Evolutionary conservation across 345 rosid genomes (phyloP), one percentile per base, ranked within the genome.

Genomic region (Isatis tinctoria): DNA sequence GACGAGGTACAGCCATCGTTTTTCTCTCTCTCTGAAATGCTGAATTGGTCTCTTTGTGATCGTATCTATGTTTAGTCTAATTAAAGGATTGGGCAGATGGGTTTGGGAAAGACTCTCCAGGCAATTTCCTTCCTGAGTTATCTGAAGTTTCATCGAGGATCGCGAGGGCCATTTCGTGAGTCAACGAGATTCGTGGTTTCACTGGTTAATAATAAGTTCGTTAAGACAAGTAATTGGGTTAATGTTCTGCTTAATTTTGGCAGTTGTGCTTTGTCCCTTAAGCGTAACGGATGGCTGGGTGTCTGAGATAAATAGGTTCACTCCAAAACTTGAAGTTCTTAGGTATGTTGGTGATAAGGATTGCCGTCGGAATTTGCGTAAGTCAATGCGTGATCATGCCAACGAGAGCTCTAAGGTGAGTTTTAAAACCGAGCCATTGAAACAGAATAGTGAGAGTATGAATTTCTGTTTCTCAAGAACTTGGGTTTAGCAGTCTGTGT

Each of bases 261-360:
- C 82, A 93, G 95, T 93, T 87, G 88, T 90, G 33, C 59, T 93
- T 51, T 93, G 95, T 77, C 97, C 97, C 52, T 82, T 93, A 30
- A 93, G 98, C 14, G 97, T 93, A 69, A 88, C 86, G 10, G 97
- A 87, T 80, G 90, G 97, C 52, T 93, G 97, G 98, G 74, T 87
- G 44, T 83, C 89, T 20, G 92, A 93, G 83, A 85, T 87, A 39
- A 76, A 45, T 70, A 88, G 85, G 73, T 93, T 93, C 73, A 76
- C 90, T 56, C 95, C 97, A 37, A 80, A 71, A 58, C 69, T 93
- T 35, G 57, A 80, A 80, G 85, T 84, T 75, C 80, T 93, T 70
- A 86, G 83, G 51, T 93, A 90, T 83, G 86, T 93, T 33, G 98
- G 98, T 13, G 91, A 88, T 57, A 93, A 88, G 79, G 86, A 83